phyloP scores from a whole-genome alignment of 768 basidiomycete species.

The Trametes meyenii region DNA sequence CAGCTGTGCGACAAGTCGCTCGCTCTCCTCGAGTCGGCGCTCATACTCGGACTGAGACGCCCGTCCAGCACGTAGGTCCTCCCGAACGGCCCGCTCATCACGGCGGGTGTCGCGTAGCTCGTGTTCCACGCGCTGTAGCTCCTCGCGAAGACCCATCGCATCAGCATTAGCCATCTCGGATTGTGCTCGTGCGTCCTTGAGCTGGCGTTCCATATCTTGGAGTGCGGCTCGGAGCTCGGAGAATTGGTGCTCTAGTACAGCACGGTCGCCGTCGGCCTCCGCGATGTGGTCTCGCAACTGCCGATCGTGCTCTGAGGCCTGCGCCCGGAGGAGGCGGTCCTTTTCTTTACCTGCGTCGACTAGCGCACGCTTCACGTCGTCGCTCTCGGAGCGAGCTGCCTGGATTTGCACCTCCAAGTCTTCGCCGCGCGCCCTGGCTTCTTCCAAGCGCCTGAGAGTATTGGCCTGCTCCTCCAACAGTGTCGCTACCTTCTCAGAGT shows the following conservation, averaged over 20 bases:
- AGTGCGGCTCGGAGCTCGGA: constrained; percentile 67
- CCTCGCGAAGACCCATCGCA: constrained; percentile 68
- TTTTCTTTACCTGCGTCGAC: constrained; percentile 75
- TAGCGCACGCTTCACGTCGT: constrained; percentile 67
- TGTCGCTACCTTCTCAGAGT: constrained; percentile 61
- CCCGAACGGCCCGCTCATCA: constrained; percentile 68
- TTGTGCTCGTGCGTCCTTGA: constrained; percentile 64
- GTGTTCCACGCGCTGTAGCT: constrained; percentile 69
- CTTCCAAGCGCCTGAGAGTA: constrained; percentile 71
- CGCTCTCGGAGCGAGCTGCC: constrained; percentile 69
- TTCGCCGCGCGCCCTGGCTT: constrained; percentile 72
- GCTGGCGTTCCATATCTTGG: constrained; percentile 60
- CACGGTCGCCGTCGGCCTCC: constrained; percentile 92
- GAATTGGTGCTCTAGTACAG: constrained; percentile 88
- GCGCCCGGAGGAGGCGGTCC: constrained; percentile 71
- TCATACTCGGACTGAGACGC: constrained; percentile 70
- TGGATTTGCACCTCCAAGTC: constrained; percentile 77
- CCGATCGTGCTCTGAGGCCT: constrained; percentile 69
- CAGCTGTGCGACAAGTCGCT: constrained; percentile 78
- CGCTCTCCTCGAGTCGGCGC: constrained; percentile 63
- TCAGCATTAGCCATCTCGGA: constrained; percentile 69
- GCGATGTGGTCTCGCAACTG: constrained; percentile 84
- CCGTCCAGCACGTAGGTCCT: constrained; percentile 72
- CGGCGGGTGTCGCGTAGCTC: constrained; percentile 70
- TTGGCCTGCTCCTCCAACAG: constrained; percentile 78